Evolutionary conservation across 2,329 filamentous ascomycete species (phyloP), one percentile per base, ranked within the genome.

Genomic region (Arthrinium phaeospermum): DNA sequence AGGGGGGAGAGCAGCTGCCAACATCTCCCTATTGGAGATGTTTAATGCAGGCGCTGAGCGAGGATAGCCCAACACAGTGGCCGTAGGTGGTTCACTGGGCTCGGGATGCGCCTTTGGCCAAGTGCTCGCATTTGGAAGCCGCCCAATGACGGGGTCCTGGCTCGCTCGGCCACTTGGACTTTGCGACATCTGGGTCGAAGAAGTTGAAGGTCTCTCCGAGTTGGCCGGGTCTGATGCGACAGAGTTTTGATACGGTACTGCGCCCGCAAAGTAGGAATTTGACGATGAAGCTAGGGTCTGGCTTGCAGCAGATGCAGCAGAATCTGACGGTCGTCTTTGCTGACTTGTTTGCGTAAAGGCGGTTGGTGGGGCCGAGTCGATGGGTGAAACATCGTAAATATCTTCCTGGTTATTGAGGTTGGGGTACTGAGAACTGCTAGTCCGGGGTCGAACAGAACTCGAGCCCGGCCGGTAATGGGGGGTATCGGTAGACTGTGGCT

Each of bases 31-130:
- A 41, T 77, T 77, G 13, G 79, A 78, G 34, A 78, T 71, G 19
- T 80, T 77, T 0, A 75, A 78, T 5, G 81, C 77, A 6, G 85
- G 83, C 0, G 83, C 84, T 12, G 85, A 86, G 70, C 81, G 83
- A 1, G 85, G 83, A 74, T 85, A 83, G 4, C 80, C 82, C 19
- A 73, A 75, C 16, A 75, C 69, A 24, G 76, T 73, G 24, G 77
- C 74, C 69, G 74, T 71, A 30, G 80, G 77, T 19, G 77, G 71
- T 24, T 77, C 71, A 6, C 76, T 70, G 37, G 73, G 68, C 30
- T 72, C 76, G 46, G 79, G 79, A 19, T 79, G 78, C 27, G 75
- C 78, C 24, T 80, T 81, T 34, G 88, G 87, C 87, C 88, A 89
- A 12, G 87, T 88, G 74, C 80, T 80, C 16, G 83, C 79, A 73